Conservation (phyloP, 1,284 basidiomycete genomes). For the Cryptococcus jaspeensis region DNA sequence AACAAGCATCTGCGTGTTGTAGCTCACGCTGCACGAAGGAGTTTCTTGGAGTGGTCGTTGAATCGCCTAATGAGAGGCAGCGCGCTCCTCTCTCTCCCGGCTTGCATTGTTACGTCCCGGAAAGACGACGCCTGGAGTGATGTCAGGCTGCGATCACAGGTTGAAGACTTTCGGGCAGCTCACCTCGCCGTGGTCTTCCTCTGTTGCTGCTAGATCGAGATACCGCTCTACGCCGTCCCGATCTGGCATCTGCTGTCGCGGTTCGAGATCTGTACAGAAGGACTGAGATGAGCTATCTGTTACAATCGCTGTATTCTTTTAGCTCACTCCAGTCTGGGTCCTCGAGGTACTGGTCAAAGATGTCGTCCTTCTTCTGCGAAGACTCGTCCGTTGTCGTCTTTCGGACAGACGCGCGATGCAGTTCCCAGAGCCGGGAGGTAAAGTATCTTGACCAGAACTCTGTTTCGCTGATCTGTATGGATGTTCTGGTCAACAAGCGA, state of each 20-base stretch:
- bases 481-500: constrained; percentile 3
- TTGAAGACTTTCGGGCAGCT: constrained; percentile 12
- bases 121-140: constrained; percentile 70
- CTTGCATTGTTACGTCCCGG: constrained; percentile 92
- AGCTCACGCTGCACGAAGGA: constrained; percentile 55
- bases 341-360: constrained; percentile 93
- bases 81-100: constrained; percentile 80
- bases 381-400: constrained; percentile 58
- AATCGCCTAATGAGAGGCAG: constrained; percentile 94
- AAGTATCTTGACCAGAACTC: constrained; percentile 98
- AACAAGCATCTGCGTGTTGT: not conserved
- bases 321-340: constrained; percentile 84
- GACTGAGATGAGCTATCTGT: not conserved
- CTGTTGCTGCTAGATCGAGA: constrained; percentile 82
- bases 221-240: constrained; percentile 65
- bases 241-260: constrained; percentile 66
- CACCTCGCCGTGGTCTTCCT: constrained; percentile 88
- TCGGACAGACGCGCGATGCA: constrained; percentile 87
- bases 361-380: constrained; percentile 83
- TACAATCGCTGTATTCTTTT: constrained; percentile 2
- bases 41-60: constrained; percentile 91
- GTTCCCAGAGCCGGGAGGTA: constrained; percentile 89
- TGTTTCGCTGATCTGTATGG: constrained; percentile 70
- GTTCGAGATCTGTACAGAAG: constrained; percentile 66
- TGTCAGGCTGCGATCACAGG: not conserved